Evolutionary conservation across 176 grass and related monocot species (phyloP), one percentile per base, ranked within the genome.

Genomic region (Cenchrus purpureus): DNA sequence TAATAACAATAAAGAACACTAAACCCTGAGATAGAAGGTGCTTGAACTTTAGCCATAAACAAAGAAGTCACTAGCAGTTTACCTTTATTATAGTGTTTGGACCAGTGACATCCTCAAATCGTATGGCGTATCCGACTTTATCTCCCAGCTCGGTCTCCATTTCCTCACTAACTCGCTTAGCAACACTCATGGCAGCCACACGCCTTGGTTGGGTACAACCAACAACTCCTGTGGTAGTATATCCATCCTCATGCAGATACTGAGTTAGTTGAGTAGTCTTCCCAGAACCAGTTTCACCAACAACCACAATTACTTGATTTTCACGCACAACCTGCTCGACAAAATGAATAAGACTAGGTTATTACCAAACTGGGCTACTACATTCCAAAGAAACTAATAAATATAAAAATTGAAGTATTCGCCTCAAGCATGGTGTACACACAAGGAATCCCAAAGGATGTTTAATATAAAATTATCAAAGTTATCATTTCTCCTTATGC

Each of bases 121-220:
- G 88, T 88, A 98, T 98, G 60, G 97, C 97, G 68, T 96, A 95
- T 59, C 97, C 93, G 49, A 98, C 97, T 92, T 91, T 95, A 20
- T 98, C 86, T 82, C 90, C 97, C 12, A 98, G 83, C 10, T 98
- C 97, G n/a, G 93, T 94, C 45, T 98, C 97, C 97, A 96, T 98
- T 79, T 98, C 97, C 87, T 98, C 97, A 25, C 93, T 95, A 19
- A 98, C 93, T 74, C 97, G 74, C 83, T 98, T 96, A 71, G 97
- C 97, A 53, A 98, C 97, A 91, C 97, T 98, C 97, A 98, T 98
- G 65, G 97, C 97, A 87, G 97, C 97, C 50, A 98, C 97, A 94
- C 97, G 97, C 79, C 97, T 95, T 52, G 97, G 97, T 80, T 98
- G 97, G 57, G 97, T 98, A 86, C 97, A 98, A 64, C 97, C 97